Conservation (phyloP, 2,329 filamentous ascomycete genomes). For the Epichloe amarillans region DNA sequence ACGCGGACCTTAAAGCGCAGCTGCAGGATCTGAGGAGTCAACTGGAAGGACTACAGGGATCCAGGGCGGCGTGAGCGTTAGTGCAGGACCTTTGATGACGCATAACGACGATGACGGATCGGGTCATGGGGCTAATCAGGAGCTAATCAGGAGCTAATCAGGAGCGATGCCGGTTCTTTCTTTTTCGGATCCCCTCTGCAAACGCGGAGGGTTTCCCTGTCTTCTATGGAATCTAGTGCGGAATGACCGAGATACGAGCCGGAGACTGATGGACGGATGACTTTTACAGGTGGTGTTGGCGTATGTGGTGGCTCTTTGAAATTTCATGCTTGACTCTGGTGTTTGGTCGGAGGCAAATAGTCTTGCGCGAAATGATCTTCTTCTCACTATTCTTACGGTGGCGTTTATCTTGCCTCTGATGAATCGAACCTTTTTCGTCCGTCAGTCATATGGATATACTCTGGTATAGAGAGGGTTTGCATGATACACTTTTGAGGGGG, state of each 20-base stretch:
- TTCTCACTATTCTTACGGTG: background rate
- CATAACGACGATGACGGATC: background rate
- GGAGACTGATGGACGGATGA: no score
- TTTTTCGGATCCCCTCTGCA: background rate
- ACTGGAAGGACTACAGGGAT: conserved; percentile 13
- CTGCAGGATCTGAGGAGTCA: conserved; percentile 25
- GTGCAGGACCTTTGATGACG: no score
- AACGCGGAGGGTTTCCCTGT: no score
- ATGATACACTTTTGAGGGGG: background rate
- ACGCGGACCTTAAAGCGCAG: conserved; percentile 52
- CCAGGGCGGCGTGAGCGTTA: background rate
- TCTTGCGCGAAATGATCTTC: background rate
- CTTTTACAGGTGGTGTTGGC: background rate
- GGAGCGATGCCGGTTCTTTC: background rate
- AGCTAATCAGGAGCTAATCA: background rate
- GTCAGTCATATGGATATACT: background rate
- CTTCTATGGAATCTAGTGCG: no score
- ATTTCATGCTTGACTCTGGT: background rate
- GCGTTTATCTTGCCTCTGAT: background rate
- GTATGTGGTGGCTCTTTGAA: background rate
- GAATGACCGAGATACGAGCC: no score
- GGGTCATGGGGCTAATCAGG: background rate
- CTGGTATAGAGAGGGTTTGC: background rate
- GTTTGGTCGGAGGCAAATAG: background rate
- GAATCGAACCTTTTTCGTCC: background rate